phyloP scores from a whole-genome alignment of 352 stramenopile genomes.

The Pythium chondricola region DNA sequence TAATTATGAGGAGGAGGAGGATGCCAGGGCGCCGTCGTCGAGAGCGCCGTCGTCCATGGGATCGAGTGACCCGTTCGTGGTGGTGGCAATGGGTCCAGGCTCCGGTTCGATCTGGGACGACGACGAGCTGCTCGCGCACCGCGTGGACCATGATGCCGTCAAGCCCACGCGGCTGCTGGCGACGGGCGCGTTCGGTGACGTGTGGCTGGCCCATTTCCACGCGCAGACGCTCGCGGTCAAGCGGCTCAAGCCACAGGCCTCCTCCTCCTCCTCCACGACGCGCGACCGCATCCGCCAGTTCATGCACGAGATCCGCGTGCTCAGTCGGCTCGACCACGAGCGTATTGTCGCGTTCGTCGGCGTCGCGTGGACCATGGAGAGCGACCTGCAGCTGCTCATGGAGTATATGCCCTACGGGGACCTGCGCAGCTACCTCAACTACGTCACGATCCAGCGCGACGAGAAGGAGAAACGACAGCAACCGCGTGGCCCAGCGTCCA shows the following conservation, averaged over 20 bases:
- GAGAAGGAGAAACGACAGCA: constrained; percentile 4
- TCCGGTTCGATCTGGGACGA: constrained; percentile 50
- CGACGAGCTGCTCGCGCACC: constrained; percentile 40
- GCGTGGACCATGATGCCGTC: constrained; percentile 36
- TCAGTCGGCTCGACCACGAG: constrained; percentile 19
- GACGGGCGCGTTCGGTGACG: constrained; percentile 20
- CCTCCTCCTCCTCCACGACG: neutral
- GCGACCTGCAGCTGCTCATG: constrained; percentile 22
- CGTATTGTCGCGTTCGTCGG: constrained; percentile 28
- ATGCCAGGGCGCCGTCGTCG: neutral
- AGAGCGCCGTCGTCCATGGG: neutral
- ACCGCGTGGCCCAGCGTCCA: neutral
- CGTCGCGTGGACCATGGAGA: constrained; percentile 31
- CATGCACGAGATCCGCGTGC: constrained; percentile 16
- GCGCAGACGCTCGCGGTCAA: constrained; percentile 22
- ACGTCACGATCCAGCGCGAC: constrained; percentile 6
- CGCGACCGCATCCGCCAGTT: constrained; percentile 14
- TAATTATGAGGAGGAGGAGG: neutral
- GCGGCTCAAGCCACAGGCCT: constrained; percentile 11
- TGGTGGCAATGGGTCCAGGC: neutral
- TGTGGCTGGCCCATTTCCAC: constrained; percentile 26
- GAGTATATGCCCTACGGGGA: constrained; percentile 32
- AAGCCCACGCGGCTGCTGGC: constrained; percentile 14
- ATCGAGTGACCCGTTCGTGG: neutral
- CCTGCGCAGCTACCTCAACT: constrained; percentile 19